Evolutionary conservation across 2,329 filamentous ascomycete species (phyloP), one percentile per base, ranked within the genome.

Genomic region (Dendrostoma leiphaemia): DNA sequence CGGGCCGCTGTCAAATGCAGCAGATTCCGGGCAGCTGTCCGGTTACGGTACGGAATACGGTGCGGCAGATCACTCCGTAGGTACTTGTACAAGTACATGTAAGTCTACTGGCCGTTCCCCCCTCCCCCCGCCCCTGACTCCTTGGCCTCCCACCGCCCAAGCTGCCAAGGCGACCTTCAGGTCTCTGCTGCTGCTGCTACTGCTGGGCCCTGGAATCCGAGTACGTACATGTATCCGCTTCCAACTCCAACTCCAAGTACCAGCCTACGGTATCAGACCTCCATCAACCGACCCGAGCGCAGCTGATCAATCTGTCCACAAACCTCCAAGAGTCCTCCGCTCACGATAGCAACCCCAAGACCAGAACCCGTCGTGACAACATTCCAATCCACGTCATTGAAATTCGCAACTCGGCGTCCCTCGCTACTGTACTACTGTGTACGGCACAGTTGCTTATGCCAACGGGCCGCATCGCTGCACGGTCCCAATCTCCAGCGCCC

Each of bases 271-370:
- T 51, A 43, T 43, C 48, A 44, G 48, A 45, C 48, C n/a, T 35
- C 38, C 48, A 45, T 44, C 48, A 45, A 51, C 17, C 31, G 31
- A 34, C 19, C 17, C 48, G 6, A 51, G 48, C 24, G 21, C 48
- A 44, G 24, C 21, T 43, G 34, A 24, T 17, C 40, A 44, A 37
- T 32, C 34, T 45, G 41, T 45, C 29, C 28, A 17, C 28, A 31
- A 5, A 23, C 44, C 29, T 21, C 17, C 29, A 12, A n/a, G 13
- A n/a, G 19, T 21, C 26, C 26, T 24, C 38, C 34, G 29, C 35
- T 31, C 37, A 32, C 48, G n/a, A n/a, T 24, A 6, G 24, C 37
- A 10, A 40, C 9, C 19, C 13, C 48, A 21, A 24, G 29, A 23
- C 35, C n/a, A 50, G 17, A 31, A 28, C 34, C 26, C 45, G 31